A percentile compares a stretch with the other conserved stretches of the same genome.
Evolutionary conservation across 345 rosid genomes (phyloP).

Genomic region (Eucalyptus marginata): DNA sequence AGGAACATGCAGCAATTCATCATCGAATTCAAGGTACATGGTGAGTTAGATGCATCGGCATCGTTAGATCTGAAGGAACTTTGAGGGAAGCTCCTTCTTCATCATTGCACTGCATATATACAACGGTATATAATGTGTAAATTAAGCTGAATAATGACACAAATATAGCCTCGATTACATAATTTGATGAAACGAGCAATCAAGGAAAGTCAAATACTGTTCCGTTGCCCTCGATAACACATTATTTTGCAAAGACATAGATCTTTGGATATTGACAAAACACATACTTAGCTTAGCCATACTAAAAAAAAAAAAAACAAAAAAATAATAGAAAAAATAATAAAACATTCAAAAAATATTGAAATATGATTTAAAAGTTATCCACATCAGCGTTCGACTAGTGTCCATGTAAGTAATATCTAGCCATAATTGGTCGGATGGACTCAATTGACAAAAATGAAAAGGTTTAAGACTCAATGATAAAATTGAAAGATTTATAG

Average conservation of each 20-base stretch:
- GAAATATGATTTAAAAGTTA: no score
- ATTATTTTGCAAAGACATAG: neutral
- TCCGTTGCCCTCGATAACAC: neutral
- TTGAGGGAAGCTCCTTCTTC: neutral
- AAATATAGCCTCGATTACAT: neutral
- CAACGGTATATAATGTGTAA: neutral
- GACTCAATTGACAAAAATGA: no score
- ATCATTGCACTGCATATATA: neutral
- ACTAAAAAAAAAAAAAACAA: neutral
- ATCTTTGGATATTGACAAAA: neutral
- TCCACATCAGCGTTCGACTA: accelerated
- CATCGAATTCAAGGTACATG: neutral
- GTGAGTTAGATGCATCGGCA: neutral
- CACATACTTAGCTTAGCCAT: neutral
- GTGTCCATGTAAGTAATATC: no score
- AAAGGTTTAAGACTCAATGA: no score
- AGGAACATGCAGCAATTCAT: neutral
- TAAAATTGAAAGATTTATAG: no score
- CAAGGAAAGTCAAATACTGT: neutral
- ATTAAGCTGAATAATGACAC: neutral
- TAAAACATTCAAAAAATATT: no score
- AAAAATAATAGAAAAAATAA: no score
- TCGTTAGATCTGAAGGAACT: neutral
- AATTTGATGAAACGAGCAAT: neutral
- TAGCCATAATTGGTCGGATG: accelerated